Evolutionary conservation across 2,329 filamentous ascomycete genomes (phyloP), one percentile per base, ranked within the genome.

Genomic region (Chaetomiaceae sp.): DNA sequence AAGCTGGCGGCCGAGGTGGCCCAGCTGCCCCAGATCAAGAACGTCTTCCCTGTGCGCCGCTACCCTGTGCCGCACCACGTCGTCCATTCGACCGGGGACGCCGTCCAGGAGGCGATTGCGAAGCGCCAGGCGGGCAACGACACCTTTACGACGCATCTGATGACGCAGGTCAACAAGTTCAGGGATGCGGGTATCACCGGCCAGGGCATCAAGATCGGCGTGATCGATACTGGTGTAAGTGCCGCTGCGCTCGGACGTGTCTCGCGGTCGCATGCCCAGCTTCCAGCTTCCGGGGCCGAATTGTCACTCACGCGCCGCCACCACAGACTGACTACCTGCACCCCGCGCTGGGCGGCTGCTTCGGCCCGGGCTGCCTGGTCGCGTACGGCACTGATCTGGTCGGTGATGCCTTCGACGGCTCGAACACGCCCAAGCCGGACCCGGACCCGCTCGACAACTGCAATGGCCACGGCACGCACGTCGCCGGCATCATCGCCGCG

Each of bases 281-380:
- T n/a, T n/a, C n/a, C n/a, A n/a, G n/a, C 11, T 18, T 26, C 18
- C 11, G 26, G 32, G 27, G 17, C 17, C 17, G 32, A 19, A 10
- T 17, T 19, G 14, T 39, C 24, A 41, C 57, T 60, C 39, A 60
- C 52, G 12, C 11, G 2, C 9, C 41, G 22, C 6, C 22, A 9
- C n/a, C 22, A 9, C 35, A 75, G 72, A 65, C 81, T 38, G 81
- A 84, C 58, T 84, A 83, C 57, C 71, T 65, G 1, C 80, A 84
- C 56, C 76, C 79, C 2, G 76, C 78, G 22, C 71, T 85, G 0
- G 81, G 81, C 29, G 79, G 78, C 38, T 80, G 80, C 56, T 83
- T 83, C 57, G 81, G 81, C 2, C 56, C 68, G 1, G 76, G 71
- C 11, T 83, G 74, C 54, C 66, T 82, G 33, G 75, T 84, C 15